Base-by-base conservation (phyloP, 164 flowering plant species). In the Kingdonia uniflora region DNA sequence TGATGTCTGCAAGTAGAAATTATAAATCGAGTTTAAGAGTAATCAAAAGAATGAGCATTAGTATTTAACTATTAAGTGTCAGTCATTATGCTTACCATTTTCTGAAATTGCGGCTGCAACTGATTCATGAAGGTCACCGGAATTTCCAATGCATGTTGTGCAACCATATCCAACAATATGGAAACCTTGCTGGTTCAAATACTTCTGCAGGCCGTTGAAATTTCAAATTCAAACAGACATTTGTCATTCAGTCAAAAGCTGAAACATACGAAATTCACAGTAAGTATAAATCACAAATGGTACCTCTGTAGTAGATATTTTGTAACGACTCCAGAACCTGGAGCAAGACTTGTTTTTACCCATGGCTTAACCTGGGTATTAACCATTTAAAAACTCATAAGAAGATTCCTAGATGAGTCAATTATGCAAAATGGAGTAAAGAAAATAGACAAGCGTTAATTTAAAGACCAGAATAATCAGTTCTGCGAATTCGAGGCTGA, bases 321-420 rank as follows among this genome's bases (percentile, higher is more conserved):
- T 15, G 89, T 84, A 29, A 82, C 96, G 15, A 84, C 92, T 19
- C 87, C 96, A 63, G 92, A 87, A 42, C 96, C 96, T 20, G 92
- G 96, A 23, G 91, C 95, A 70, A 87, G 89, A 61, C 91, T 84
- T 52, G 95, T 87, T 62, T 84, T 87, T 33, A 87, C 61, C 95
- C 95, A 87, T 49, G 95, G 95, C 50, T 81, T 84, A 21, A 86
- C 91, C 91, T 87, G 78, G 38, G 14, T 43, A 52, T 57, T 20
- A 35, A 29, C 8, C 35, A 29, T 4, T 29, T 29, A n/a, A n/a
- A n/a, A n/a, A n/a, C n/a, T n/a, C n/a, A n/a, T n/a, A n/a, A n/a
- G n/a, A n/a, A n/a, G n/a, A n/a, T n/a, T n/a, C n/a, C n/a, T n/a
- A n/a, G n/a, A n/a, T n/a, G n/a, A n/a, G n/a, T n/a, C n/a, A n/a